These are phyloP conservation scores for Neurospora discreta DNA, from an alignment of 495 filamentous ascomycete species.

Conservation along the genomic window DNA sequence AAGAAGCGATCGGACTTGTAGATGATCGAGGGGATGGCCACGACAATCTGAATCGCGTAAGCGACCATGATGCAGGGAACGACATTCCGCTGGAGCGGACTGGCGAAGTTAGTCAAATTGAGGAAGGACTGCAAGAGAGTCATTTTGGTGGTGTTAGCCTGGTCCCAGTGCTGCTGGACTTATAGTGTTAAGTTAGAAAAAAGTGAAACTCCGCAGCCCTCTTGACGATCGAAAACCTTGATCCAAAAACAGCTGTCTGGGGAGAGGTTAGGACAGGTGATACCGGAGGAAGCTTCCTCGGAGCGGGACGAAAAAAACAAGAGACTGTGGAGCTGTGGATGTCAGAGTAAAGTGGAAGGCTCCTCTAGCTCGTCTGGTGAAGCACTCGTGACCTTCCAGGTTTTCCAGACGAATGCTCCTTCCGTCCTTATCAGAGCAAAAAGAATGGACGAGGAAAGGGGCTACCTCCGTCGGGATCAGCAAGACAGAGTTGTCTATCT, in stretches of 20 bases:
- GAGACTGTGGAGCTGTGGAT: neutral
- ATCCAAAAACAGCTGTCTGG: too few relatives aligned
- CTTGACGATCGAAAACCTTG: neutral
- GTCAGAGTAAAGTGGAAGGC: neutral
- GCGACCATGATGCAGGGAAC: conserved; percentile 46
- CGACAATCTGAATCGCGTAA: conserved; percentile 42
- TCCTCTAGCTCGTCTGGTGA: neutral
- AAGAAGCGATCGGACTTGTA: conserved; percentile 51
- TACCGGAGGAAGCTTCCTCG: too few relatives aligned
- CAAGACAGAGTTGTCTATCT: neutral
- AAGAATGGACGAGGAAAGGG: neutral
- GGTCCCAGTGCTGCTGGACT: neutral
- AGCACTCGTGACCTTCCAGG: neutral
- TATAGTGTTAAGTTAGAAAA: neutral
- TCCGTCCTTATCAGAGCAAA: neutral
- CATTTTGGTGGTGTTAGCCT: conserved; percentile 20
- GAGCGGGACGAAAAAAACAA: neutral
- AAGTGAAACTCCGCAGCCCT: neutral
- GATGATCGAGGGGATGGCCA: conserved; percentile 47
- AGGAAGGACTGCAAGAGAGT: conserved; percentile 40
- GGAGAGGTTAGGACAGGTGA: too few relatives aligned
- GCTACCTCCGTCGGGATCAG: neutral
- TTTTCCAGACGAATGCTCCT: neutral
- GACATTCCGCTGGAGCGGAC: conserved; percentile 47
- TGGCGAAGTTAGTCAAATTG: conserved; percentile 43